phyloP scores from a whole-genome alignment of 2,329 filamentous ascomycete species.

The Penicillium crustosum region DNA sequence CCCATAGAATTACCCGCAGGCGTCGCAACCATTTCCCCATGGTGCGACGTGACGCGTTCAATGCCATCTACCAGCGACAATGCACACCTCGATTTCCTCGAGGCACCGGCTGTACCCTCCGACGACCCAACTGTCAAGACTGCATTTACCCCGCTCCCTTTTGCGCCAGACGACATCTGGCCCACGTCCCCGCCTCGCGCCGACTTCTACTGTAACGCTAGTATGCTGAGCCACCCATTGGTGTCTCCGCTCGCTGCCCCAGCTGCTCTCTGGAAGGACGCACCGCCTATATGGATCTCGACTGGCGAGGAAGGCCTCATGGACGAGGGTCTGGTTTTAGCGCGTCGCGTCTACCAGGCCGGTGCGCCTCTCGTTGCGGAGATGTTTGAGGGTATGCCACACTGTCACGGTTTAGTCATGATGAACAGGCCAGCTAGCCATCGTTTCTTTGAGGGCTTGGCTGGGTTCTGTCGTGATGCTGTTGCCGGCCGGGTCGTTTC shows the following conservation, averaged over 20 bases:
- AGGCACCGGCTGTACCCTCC: constrained; percentile 28
- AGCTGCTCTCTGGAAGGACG: constrained; percentile 41
- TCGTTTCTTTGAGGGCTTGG: constrained; percentile 58
- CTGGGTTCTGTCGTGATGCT: constrained; percentile 51
- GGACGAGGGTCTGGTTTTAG: constrained; percentile 43
- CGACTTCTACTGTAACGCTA: constrained; percentile 44
- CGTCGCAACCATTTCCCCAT: constrained; percentile 42
- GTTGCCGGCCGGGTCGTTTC: constrained; percentile 28
- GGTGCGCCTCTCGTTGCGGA: constrained; percentile 42
- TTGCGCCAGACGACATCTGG: constrained; percentile 42
- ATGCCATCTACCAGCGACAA: constrained; percentile 43
- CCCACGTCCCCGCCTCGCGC: constrained; percentile 44
- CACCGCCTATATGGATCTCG: constrained; percentile 44
- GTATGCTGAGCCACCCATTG: constrained; percentile 42
- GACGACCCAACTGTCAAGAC: constrained; percentile 11
- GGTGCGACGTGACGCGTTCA: constrained; percentile 45
- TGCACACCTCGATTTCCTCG: constrained; percentile 43
- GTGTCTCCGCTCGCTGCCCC: constrained; percentile 41
- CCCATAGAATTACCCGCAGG: constrained; percentile 44
- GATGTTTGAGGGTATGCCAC: constrained; percentile 49
- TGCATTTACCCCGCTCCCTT: constrained; percentile 27
- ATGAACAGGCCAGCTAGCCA: constrained; percentile 46
- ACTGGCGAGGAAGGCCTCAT: constrained; percentile 45
- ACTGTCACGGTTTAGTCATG: constrained; percentile 59
- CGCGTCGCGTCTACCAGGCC: constrained; percentile 41